phyloP scores from a whole-genome alignment of 129 eudicot species.

The Solidago caesia region DNA sequence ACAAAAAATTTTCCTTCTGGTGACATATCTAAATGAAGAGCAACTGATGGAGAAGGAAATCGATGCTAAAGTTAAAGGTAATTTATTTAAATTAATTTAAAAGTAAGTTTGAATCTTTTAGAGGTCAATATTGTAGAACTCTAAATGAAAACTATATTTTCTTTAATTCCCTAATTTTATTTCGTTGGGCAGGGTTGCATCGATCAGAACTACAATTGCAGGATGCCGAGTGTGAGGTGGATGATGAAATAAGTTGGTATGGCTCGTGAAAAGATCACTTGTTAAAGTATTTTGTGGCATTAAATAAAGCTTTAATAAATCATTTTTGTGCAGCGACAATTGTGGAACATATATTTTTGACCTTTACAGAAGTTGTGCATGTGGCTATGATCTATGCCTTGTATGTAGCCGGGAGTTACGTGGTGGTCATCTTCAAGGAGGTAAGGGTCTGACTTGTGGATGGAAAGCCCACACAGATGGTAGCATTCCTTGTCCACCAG shows the following conservation, averaged over 20 bases:
- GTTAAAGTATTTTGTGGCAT: not conserved
- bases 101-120: not conserved
- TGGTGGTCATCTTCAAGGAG: constrained; percentile 33
- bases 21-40: constrained; percentile 36
- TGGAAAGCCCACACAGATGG: constrained; percentile 33
- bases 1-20: constrained; percentile 23
- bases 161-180: not conserved
- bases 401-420: constrained; percentile 58
- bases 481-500: constrained; percentile 54
- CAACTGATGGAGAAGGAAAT: constrained; percentile 47
- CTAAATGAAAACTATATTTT: too few relatives aligned
- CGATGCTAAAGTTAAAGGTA: constrained; percentile 60
- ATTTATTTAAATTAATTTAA: not conserved
- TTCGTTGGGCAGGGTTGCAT: constrained; percentile 33
- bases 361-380: constrained; percentile 59
- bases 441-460: constrained; percentile 11
- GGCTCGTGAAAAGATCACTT: not conserved
- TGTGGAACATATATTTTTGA: constrained; percentile 60
- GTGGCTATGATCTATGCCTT: constrained; percentile 63
- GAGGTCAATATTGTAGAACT: not conserved
- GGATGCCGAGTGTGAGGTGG: constrained; percentile 25
- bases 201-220: constrained; percentile 35
- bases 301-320: not conserved
- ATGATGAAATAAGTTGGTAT: constrained; percentile 52
- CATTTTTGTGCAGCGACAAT: constrained; percentile 39